Conservation (phyloP, 805 yeast species). For the Wickerhamiella parazyma region DNA sequence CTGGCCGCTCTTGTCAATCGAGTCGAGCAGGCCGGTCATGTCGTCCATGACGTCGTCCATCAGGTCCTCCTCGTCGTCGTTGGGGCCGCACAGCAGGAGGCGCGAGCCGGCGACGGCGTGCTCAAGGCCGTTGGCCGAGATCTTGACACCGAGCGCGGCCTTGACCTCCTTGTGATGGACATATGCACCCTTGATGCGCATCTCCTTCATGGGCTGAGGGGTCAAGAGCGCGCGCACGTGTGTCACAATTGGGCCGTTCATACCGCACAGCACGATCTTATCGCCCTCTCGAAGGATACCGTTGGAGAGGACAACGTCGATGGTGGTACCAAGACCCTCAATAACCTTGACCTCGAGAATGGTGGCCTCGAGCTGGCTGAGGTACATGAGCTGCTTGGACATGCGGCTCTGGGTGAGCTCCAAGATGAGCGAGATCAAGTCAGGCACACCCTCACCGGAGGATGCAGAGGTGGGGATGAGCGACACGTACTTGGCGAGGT, state of each 20-base stretch:
- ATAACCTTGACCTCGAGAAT: slow-evolving; percentile 93
- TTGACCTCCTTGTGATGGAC: slow-evolving; percentile 94
- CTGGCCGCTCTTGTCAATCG: slow-evolving; percentile 86
- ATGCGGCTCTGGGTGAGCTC: slow-evolving; percentile 96
- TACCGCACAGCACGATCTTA: slow-evolving; percentile 87
- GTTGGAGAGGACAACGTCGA: slow-evolving; percentile 93
- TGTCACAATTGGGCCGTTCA: slow-evolving; percentile 97
- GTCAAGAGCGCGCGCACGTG: slow-evolving; percentile 90
- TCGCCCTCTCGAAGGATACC: slow-evolving; percentile 95
- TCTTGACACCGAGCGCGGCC: slow-evolving; percentile 98
- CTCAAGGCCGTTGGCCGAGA: slow-evolving; percentile 94
- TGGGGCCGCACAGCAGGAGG: slow-evolving; percentile 85
- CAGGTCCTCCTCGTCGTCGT: slow-evolving; percentile 92
- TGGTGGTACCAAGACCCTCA: slow-evolving; percentile 97
- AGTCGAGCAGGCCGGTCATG: slow-evolving; percentile 81
- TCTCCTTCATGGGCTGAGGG: slow-evolving; percentile 93
- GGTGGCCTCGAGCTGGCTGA: slow-evolving; percentile 89
- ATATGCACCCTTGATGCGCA: slow-evolving; percentile 93
- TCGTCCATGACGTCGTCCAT: slow-evolving; percentile 99
- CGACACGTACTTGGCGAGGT: slow-evolving; percentile 84
- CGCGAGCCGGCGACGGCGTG: slow-evolving; percentile 99
- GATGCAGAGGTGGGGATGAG: slow-evolving; percentile 98
- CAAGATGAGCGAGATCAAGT: slow-evolving; percentile 83
- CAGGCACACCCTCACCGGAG: slow-evolving; percentile 99
- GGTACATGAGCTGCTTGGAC: slow-evolving; percentile 96